phyloP scores from a whole-genome alignment of 495 filamentous ascomycete genomes.

The Lentithecium fluviatile region DNA sequence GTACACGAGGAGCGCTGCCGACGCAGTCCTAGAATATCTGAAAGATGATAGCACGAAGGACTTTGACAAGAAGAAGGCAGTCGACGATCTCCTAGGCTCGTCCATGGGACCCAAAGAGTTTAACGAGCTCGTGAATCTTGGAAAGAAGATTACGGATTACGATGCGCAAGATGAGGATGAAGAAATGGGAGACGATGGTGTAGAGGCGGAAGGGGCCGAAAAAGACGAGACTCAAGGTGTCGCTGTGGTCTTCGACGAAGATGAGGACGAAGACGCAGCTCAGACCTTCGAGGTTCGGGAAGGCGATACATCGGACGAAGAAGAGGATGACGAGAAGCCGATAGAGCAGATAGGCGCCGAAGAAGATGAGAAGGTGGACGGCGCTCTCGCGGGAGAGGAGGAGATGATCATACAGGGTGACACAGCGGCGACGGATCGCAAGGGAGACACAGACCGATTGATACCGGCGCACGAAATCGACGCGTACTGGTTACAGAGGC shows the following conservation, averaged over 20 bases:
- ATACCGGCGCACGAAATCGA: constrained; percentile 86
- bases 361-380: constrained; percentile 56
- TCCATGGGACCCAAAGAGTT: constrained; percentile 87
- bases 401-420: constrained; percentile 80
- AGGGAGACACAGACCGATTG: constrained; percentile 56
- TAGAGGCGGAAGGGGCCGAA: constrained; percentile 63
- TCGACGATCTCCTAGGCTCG: constrained; percentile 85
- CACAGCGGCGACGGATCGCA: constrained; percentile 44
- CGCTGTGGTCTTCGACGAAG: constrained; percentile 92
- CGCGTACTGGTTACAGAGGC: constrained; percentile 93
- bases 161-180: constrained; percentile 96
- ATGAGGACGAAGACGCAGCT: constrained; percentile 81
- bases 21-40: constrained; percentile 84
- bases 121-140: constrained; percentile 92
- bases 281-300: constrained; percentile 78
- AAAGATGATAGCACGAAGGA: constrained; percentile 97
- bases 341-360: constrained; percentile 40
- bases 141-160: constrained; percentile 99
- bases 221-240: constrained; percentile 94
- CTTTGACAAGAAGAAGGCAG: constrained; percentile 96
- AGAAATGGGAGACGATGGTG: constrained; percentile 64
- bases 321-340: constrained; percentile 59
- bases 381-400: constrained; percentile 44
- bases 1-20: constrained; percentile 90
- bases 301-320: constrained; percentile 71